Base-by-base conservation (phyloP, 2,329 filamentous ascomycete species). In the Graphilbum ipis-grandicollis region DNA sequence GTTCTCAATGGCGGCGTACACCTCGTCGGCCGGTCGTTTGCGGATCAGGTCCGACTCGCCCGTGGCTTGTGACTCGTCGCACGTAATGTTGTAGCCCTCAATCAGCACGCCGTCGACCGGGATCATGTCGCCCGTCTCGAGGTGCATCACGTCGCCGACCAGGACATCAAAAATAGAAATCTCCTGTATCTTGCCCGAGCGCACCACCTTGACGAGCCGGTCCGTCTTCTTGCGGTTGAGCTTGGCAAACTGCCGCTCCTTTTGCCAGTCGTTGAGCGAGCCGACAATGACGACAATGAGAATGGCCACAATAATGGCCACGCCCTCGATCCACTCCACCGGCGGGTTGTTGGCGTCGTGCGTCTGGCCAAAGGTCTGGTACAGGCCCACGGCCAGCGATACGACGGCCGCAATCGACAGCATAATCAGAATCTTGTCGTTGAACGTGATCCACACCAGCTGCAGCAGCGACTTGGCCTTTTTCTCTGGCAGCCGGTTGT, bases 401-500 rank as follows among this genome's bases (percentile, higher is more conserved):
- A 86, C 71, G 28, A 73, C 62, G 4, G 80, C 80, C 31, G 80
- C 80, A 34, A 69, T 60, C 0, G 76, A 79, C 38, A 84, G 61
- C 6, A 84, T 60, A 40, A 83, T 79, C 33, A 85, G 59, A 4
- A 86, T 76, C 52, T 85, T 86, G 63, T 86, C 80, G 56, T 85
- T 82, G 53, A 83, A 83, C 0, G 80, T 82, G 47, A 85, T 79
- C 79, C 79, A 85, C 56, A 82, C 79, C 31, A 86, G 61, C 50
- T 80, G 62, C 32, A 81, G 60, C 30, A 85, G 65, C 44, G 62
- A 77, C 58, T 84, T 85, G 32, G 76, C 68, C 57, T 84, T 82
- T 54, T 78, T 77, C 48, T 71, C 75, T 0, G 80, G 80, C 26
- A 86, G 58, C 31, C 71, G 63, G 50, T 86, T 86, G 54, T 83